A percentile compares a stretch with the other conserved stretches of the same genome.
These are phyloP conservation scores for Pyrenula massariospora DNA, from an alignment of 495 filamentous ascomycete genomes.

Conservation along the genomic window DNA sequence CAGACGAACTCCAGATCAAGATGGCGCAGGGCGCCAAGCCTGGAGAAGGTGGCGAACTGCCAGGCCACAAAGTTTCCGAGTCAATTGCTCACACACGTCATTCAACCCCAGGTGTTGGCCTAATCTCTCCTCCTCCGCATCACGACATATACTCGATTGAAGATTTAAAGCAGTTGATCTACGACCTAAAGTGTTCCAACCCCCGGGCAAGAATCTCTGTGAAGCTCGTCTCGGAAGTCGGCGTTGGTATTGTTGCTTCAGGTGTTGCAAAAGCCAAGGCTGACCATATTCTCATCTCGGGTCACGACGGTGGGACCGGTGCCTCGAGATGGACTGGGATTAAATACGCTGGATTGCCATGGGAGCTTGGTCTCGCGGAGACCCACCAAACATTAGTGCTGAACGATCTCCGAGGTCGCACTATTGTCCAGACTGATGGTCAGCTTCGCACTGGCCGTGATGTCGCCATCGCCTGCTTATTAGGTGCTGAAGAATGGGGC, in stretches of 20 bases:
- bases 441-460: slow-evolving; percentile 91
- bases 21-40: slow-evolving; percentile 99
- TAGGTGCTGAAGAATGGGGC: slow-evolving; percentile 96
- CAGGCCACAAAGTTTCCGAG: slow-evolving; percentile 95
- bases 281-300: slow-evolving; percentile 95
- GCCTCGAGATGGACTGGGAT: slow-evolving; percentile 99
- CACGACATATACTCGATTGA: slow-evolving; percentile 99
- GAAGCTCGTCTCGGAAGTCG: slow-evolving; percentile 96
- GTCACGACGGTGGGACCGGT: slow-evolving; percentile 96
- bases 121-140: slow-evolving; percentile 97
- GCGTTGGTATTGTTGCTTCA: slow-evolving; percentile 95
- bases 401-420: slow-evolving; percentile 93
- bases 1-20: slow-evolving; percentile 98
- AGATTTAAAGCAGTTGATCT: slow-evolving; percentile 97
- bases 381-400: slow-evolving; percentile 98
- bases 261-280: slow-evolving; percentile 98
- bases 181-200: slow-evolving; percentile 96
- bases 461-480: slow-evolving; percentile 89
- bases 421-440: slow-evolving; percentile 95
- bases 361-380: slow-evolving; percentile 96
- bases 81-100: slow-evolving; percentile 93
- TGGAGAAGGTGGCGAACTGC: slow-evolving; percentile 95
- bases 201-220: slow-evolving; percentile 92
- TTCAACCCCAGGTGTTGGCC: slow-evolving; percentile 95
- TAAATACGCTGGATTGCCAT: slow-evolving; percentile 97